Evolutionary conservation across 352 stramenopile genomes (phyloP).

Genomic region (Phytopythium cucurbitacearum): DNA sequence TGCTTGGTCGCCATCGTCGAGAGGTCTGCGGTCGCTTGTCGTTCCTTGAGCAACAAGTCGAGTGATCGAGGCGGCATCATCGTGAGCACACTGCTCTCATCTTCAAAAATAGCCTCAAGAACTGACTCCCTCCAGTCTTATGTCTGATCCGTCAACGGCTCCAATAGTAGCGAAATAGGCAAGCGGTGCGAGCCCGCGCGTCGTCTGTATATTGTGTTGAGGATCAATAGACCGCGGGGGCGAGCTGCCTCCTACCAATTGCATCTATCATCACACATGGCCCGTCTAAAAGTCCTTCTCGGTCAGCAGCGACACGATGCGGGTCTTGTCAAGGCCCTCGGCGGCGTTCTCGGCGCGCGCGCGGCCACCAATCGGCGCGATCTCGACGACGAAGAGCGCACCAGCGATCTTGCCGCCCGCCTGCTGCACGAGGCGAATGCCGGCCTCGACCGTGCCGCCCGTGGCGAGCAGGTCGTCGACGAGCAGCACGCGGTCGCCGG

Average conservation of each 20-base stretch:
- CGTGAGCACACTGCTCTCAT: neutral
- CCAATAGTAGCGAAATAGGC: no score
- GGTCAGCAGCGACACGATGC: constrained; percentile 63
- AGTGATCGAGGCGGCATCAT: neutral
- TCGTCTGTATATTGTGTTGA: no score
- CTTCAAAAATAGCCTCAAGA: no score
- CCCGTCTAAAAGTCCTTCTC: constrained; percentile 60
- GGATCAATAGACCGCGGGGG: no score
- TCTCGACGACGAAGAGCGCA: constrained; percentile 95
- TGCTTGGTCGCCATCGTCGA: constrained; percentile 34
- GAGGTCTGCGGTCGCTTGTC: no score
- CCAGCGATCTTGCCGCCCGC: constrained; percentile 86
- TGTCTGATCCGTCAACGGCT: no score
- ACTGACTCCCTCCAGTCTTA: no score
- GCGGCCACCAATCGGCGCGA: constrained; percentile 62
- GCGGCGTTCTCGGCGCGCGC: constrained; percentile 37
- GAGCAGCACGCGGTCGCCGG: constrained; percentile 90
- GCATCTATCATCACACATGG: no score
- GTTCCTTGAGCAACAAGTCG: neutral
- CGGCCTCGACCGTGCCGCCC: constrained; percentile 91
- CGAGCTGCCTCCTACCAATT: no score
- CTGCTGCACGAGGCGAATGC: constrained; percentile 85
- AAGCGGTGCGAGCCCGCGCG: no score
- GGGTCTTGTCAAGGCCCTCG: constrained; percentile 19
- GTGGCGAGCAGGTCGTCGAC: constrained; percentile 98